Conservation (phyloP, 768 basidiomycete genomes). For the Hirschioporus abietinus region DNA sequence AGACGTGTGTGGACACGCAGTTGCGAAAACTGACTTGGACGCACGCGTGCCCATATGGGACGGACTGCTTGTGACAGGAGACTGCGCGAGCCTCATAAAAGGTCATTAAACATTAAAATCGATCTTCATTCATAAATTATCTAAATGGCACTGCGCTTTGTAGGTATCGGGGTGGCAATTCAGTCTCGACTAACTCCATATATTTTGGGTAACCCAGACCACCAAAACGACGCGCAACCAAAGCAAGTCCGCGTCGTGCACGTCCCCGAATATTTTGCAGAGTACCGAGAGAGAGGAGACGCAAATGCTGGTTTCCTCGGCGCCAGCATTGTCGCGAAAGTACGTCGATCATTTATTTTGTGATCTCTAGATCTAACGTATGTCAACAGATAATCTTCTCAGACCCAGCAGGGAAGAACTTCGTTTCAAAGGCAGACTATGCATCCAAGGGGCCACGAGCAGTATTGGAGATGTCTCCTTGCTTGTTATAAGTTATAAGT, state of each 20-base stretch:
- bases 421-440: constrained; percentile 78
- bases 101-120: constrained; percentile 43
- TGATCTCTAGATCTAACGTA: constrained; percentile 7
- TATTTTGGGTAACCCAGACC: constrained; percentile 52
- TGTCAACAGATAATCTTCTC: constrained; percentile 62
- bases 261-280: constrained; percentile 87
- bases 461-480: constrained; percentile 74
- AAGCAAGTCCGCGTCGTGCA: constrained; percentile 53
- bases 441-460: constrained; percentile 64
- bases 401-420: constrained; percentile 61
- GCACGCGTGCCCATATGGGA: constrained; percentile 71
- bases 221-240: constrained; percentile 70
- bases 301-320: constrained; percentile 79
- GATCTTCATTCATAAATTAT: not conserved
- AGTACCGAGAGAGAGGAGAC: constrained; percentile 83
- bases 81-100: constrained; percentile 64
- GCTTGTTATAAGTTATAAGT: constrained; percentile 44
- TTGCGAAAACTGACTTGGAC: constrained; percentile 56
- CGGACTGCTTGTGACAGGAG: constrained; percentile 77
- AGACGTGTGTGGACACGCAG: constrained; percentile 59
- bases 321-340: constrained; percentile 81
- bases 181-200: constrained; percentile 67
- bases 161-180: constrained; percentile 63
- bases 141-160: not conserved
- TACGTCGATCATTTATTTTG: constrained; percentile 22